phyloP scores from a whole-genome alignment of 2,329 filamentous ascomycete genomes.

The Zasmidium citrigriseum region DNA sequence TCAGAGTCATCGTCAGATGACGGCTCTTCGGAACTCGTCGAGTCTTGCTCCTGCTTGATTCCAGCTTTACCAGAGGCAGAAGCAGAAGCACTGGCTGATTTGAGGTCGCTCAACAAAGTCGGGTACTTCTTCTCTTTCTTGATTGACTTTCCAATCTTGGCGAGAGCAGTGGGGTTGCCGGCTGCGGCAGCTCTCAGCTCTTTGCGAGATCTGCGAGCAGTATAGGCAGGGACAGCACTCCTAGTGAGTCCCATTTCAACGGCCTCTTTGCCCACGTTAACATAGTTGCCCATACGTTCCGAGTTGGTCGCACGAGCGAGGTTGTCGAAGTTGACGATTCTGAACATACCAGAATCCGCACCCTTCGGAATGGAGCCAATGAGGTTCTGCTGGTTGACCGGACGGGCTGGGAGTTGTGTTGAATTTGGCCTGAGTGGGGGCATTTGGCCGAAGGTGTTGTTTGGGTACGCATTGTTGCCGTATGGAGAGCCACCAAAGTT shows the following conservation, averaged over 20 bases:
- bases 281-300: constrained; percentile 44
- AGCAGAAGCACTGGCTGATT: not conserved
- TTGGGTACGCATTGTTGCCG: constrained; percentile 9
- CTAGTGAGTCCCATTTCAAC: constrained; percentile 47
- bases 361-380: constrained; percentile 31
- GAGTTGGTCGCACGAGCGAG: constrained; percentile 48
- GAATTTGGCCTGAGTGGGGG: constrained; percentile 2
- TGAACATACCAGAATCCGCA: constrained; percentile 39
- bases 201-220: constrained; percentile 47
- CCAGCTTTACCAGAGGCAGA: constrained; percentile 2
- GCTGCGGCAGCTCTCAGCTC: constrained; percentile 46
- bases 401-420: constrained; percentile 9
- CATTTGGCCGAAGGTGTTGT: constrained; percentile 8
- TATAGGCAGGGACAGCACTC: constrained; percentile 46
- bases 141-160: constrained; percentile 37
- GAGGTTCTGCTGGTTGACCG: constrained; percentile 30
- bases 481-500: constrained; percentile 14
- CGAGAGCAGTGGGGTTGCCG: constrained; percentile 43
- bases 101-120: constrained; percentile 1
- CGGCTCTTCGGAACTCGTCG: constrained; percentile 49
- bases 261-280: constrained; percentile 45
- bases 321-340: constrained; percentile 42
- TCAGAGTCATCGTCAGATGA: constrained; percentile 51
- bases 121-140: constrained; percentile 2
- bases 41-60: constrained; percentile 39